These are phyloP conservation scores for Ceratocystiopsis brevicomis DNA, from an alignment of 2,329 filamentous ascomycete genomes.

Conservation along the genomic window DNA sequence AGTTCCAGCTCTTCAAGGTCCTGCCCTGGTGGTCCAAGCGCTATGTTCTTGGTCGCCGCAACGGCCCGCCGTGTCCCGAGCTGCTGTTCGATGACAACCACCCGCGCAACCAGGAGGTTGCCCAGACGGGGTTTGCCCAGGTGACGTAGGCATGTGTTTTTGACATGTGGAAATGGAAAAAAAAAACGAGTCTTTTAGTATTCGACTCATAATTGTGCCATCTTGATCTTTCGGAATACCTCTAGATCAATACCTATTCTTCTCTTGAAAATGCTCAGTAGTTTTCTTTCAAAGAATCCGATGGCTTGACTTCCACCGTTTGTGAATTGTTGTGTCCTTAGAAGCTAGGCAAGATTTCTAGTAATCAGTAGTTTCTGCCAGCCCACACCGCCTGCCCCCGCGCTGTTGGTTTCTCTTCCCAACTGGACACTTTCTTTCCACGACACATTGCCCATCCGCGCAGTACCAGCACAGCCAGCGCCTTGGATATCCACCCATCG, in stretches of 20 bases:
- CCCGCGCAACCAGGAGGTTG: not conserved
- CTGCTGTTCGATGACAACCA: slow-evolving; percentile 4
- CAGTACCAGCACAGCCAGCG: not conserved
- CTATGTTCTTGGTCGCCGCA: slow-evolving; percentile 2
- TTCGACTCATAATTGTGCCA: too few relatives aligned
- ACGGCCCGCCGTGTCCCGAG: slow-evolving; percentile 4
- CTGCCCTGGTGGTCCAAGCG: slow-evolving; percentile 7
- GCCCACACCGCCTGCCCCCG: slow-evolving; percentile 4
- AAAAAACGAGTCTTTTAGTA: too few relatives aligned
- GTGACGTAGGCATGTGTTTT: too few relatives aligned
- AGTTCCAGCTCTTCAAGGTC: slow-evolving; percentile 13
- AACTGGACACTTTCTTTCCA: not conserved
- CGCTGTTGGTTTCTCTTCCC: not conserved
- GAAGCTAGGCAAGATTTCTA: too few relatives aligned
- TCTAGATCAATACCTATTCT: too few relatives aligned
- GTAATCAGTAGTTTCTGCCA: slow-evolving; percentile 3
- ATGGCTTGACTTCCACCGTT: too few relatives aligned
- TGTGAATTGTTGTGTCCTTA: too few relatives aligned
- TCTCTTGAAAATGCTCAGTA: too few relatives aligned
- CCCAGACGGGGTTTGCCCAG: too few relatives aligned
- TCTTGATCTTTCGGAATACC: too few relatives aligned
- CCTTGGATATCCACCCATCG: not conserved
- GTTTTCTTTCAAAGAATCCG: too few relatives aligned
- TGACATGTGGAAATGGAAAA: too few relatives aligned
- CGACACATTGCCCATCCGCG: not conserved